Base-by-base conservation (phyloP, 2,329 filamentous ascomycete species). In the Paraphoma sp. region DNA sequence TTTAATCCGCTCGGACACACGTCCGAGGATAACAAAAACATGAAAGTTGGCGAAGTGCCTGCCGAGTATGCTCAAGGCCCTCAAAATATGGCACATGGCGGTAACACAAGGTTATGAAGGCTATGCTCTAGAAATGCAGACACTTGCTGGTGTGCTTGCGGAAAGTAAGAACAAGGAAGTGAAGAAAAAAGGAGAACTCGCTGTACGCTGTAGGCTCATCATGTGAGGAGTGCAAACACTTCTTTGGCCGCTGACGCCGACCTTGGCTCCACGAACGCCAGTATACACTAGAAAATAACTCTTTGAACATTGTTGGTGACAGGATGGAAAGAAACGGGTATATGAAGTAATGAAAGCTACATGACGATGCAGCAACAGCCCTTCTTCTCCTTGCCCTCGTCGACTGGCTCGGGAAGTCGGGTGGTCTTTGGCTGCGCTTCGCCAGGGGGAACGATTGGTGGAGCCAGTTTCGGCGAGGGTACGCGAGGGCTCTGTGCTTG, bases 341-440 rank as follows among this genome's bases (percentile, higher is more conserved):
- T 72, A 68, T 62, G 51, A 51, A 53, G 54, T 59, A 58, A 59
- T 55, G 61, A 64, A 67, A 47, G 61, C 70, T 81, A 92, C 90
- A 92, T 92, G 64, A 93, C 84, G 59, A 91, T 81, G 76, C 90
- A 93, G 76, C 89, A 90, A 56, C 86, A 87, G 65, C 89, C 84
- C 61, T 82, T 84, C 67, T 86, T 82, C 66, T 86, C 82, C 65
- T 85, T 82, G 61, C 84, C 81, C 64, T 83, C 82, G 57, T 86
- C 83, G 10, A 80, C 80, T 4, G 83, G 80, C 47, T 87, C 82
- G 44, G 84, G 84, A 23, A 86, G 72, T 59, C 82, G 80, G 44
- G 84, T 80, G 5, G 83, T 78, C 65, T 78, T 54, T 76, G 76
- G 49, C 72, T 62, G 50, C 56, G 74, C 18, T 29, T 33, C 36